These are phyloP conservation scores for Medicago truncatula DNA, from an alignment of 306 rosid species.

Conservation along the genomic window DNA sequence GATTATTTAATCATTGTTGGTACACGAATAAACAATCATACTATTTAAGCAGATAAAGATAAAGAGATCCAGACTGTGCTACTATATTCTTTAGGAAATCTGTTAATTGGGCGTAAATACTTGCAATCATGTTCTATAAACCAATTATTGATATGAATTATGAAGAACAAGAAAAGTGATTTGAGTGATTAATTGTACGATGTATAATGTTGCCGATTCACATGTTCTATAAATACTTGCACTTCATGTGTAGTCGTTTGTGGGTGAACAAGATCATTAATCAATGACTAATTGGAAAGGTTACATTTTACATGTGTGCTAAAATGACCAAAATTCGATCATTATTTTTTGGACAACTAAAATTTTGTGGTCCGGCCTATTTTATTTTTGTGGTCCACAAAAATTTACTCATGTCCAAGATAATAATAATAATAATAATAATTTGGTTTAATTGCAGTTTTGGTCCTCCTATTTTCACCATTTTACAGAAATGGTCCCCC, in stretches of 20 bases:
- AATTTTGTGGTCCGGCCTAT: no score
- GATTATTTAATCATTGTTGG: background rate
- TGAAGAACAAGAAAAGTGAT: conserved; percentile 3
- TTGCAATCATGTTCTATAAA: background rate
- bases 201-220: background rate
- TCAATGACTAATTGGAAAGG: background rate
- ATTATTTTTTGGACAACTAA: background rate
- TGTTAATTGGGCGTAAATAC: background rate
- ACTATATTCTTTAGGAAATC: background rate
- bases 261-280: background rate
- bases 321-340: background rate
- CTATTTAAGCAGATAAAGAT: background rate
- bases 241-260: background rate
- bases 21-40: background rate
- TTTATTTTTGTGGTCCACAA: no score
- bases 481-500: no score
- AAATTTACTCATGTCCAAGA: no score
- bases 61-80: background rate
- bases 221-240: no score
- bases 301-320: background rate
- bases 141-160: conserved; percentile 9
- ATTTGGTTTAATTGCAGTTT: no score
- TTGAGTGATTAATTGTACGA: background rate
- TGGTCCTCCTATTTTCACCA: no score
- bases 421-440: no score